Conservation (phyloP, 768 basidiomycete species). For the Dendrothele bispora region DNA sequence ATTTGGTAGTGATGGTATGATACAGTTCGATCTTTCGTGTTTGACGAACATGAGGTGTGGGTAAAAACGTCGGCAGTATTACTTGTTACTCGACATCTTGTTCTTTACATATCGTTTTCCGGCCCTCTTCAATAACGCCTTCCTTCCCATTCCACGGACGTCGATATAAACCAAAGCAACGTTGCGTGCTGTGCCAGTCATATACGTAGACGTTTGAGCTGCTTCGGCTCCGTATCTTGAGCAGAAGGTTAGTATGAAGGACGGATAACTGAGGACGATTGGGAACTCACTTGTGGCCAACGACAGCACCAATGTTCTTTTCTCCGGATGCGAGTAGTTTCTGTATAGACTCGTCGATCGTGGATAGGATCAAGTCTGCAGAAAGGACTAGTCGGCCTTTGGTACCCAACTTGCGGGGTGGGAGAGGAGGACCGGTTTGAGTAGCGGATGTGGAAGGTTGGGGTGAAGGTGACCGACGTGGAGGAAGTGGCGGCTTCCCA, state of each 20-base stretch:
- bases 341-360: conserved; percentile 58
- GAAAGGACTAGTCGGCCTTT: conserved; percentile 56
- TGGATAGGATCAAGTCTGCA: conserved; percentile 65
- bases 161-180: conserved; percentile 78
- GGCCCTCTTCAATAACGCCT: conserved; percentile 64
- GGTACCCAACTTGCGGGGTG: conserved; percentile 37
- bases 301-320: conserved; percentile 44
- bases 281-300: conserved; percentile 55
- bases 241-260: conserved; percentile 2
- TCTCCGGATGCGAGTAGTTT: conserved; percentile 53
- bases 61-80: too few relatives aligned
- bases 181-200: conserved; percentile 68
- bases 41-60: too few relatives aligned
- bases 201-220: conserved; percentile 53
- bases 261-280: not conserved
- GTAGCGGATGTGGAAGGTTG: conserved; percentile 19
- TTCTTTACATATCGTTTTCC: conserved; percentile 60
- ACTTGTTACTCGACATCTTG: conserved; percentile 20
- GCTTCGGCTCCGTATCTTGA: conserved; percentile 63
- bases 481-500: conserved; percentile 19
- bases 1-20: too few relatives aligned
- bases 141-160: conserved; percentile 67
- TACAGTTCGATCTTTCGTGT: too few relatives aligned
- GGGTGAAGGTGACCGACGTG: conserved; percentile 15
- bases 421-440: conserved; percentile 28